Conservation (phyloP, 768 basidiomycete species). For the Lentinus brumalis region DNA sequence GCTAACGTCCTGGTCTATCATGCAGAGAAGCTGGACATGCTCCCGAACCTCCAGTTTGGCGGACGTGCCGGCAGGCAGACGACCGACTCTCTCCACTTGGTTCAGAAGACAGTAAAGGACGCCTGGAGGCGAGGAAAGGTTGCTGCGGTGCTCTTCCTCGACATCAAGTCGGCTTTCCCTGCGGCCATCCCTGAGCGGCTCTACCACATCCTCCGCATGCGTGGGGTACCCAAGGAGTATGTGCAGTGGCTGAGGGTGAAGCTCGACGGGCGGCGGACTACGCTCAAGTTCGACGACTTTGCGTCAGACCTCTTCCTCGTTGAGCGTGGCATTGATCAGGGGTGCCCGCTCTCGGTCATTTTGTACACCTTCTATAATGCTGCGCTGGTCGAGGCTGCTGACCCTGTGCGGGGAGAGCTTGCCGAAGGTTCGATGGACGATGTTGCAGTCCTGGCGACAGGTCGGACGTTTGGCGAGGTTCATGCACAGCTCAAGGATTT, state of each 20-base stretch:
- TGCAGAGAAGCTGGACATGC: too few species aligned
- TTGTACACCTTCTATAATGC: conserved; percentile 37
- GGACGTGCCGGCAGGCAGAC: too few species aligned
- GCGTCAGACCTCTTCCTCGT: conserved; percentile 21
- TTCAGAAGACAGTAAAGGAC: too few species aligned
- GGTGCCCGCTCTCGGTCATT: conserved; percentile 34
- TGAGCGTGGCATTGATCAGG: conserved; percentile 34
- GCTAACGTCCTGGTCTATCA: too few species aligned
- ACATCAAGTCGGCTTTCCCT: too few species aligned
- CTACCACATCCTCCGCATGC: too few species aligned
- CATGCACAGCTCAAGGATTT: conserved; percentile 4
- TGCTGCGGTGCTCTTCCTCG: too few species aligned
- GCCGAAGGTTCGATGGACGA: conserved; percentile 23
- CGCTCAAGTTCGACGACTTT: conserved; percentile 31
- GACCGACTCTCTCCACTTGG: too few species aligned
- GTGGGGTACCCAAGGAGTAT: conserved; percentile 18
- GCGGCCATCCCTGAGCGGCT: too few species aligned
- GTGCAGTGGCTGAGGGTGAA: conserved; percentile 21
- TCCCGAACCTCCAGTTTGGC: too few species aligned
- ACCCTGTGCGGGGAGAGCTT: conserved; percentile 14
- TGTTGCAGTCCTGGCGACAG: conserved; percentile 8
- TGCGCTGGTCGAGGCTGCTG: conserved; percentile 15
- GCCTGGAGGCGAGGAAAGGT: too few species aligned
- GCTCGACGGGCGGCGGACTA: conserved; percentile 20
- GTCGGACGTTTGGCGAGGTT: conserved; percentile 4